phyloP scores from a whole-genome alignment of 352 stramenopile genomes.

The Phytophthora citrophthora region DNA sequence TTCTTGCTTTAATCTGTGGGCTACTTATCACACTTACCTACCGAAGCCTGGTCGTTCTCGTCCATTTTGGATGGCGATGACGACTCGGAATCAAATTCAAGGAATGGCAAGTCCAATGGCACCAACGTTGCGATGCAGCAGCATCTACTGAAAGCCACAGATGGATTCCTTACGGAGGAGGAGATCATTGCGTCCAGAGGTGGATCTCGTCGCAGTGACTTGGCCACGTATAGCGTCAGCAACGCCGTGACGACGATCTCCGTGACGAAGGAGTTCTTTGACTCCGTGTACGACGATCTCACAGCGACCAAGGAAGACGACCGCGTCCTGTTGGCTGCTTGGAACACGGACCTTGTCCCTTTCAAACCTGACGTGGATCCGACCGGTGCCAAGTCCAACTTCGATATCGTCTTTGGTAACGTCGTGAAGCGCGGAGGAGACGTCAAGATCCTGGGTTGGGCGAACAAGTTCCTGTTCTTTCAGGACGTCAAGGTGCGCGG shows the following conservation, averaged over 20 bases:
- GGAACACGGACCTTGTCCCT: conserved; percentile 54
- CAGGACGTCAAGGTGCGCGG: conserved; percentile 49
- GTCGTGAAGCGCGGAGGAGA: conserved; percentile 32
- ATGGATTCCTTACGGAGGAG: conserved; percentile 62
- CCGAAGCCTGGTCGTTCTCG: conserved; percentile 16
- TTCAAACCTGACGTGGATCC: conserved; percentile 36
- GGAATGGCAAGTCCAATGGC: conserved; percentile 4
- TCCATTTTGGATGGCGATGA: conserved; percentile 11
- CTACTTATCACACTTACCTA: too few relatives aligned
- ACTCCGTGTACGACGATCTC: conserved; percentile 45
- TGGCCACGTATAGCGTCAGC: conserved; percentile 36
- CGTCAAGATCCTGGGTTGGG: conserved; percentile 57
- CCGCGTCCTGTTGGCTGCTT: conserved; percentile 48
- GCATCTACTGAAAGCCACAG: conserved; percentile 47
- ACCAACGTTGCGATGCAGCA: conserved; percentile 29
- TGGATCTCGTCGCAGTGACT: conserved; percentile 41
- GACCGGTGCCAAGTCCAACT: conserved; percentile 39
- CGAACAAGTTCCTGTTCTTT: conserved; percentile 51
- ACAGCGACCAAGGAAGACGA: conserved; percentile 26
- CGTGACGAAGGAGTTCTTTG: conserved; percentile 53
- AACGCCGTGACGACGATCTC: conserved; percentile 55
- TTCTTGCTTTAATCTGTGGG: too few relatives aligned
- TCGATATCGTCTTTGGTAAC: conserved; percentile 38
- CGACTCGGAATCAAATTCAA: background rate
- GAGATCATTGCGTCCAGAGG: conserved; percentile 54